Base-by-base conservation (phyloP, 352 stramenopile species). In the Pseudoperonospora humuli region DNA sequence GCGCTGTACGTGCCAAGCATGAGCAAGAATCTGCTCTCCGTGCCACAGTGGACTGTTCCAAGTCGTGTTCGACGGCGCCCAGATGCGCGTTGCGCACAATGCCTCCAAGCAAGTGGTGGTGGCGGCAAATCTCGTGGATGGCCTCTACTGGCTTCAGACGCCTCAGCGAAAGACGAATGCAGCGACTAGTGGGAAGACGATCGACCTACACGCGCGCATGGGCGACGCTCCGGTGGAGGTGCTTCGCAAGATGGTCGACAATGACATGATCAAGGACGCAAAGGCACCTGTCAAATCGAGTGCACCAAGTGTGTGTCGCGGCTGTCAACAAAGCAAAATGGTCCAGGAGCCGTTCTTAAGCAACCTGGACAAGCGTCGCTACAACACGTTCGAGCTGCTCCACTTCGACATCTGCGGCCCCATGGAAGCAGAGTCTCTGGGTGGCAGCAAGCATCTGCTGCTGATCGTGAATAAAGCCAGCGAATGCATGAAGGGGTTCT, bases 1-100 rank as follows among this genome's bases (percentile, higher is more conserved):
- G 39, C 39, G 26, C 31, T 56, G 18, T 45, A 53, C 28, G 36
- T 53, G 27, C 36, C 36, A 4, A 40, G 6, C 4, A 53, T 53
- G 45, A 40, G 17, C 35, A 53, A 53, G 11, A 53, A 58, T 39
- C 32, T 53, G 36, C 39, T 50, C 13, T 50, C 34, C n/a, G 39
- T 49, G 7, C 39, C 39, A 61, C 35, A 46, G n/a, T 10, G 42
- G 49, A 6, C 21, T 36, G 11, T 52, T 61, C 42, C 23, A 61
- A 27, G 40, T 56, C 4, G 35, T 55, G 33, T 48, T 61, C n/a
- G 45, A 51, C 24, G 52, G 40, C 8, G 10, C 34, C 7, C 6
- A 35, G 1, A 50, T 62, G 53, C 19, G 39, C 15, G 38, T 62
- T 15, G 26, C 46, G 8, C 32, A 6, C 8, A 57, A 62, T 9